Evolutionary conservation across 2,329 filamentous ascomycete species (phyloP), one percentile per base, ranked within the genome.

Genomic region (Neoascochyta sp.): DNA sequence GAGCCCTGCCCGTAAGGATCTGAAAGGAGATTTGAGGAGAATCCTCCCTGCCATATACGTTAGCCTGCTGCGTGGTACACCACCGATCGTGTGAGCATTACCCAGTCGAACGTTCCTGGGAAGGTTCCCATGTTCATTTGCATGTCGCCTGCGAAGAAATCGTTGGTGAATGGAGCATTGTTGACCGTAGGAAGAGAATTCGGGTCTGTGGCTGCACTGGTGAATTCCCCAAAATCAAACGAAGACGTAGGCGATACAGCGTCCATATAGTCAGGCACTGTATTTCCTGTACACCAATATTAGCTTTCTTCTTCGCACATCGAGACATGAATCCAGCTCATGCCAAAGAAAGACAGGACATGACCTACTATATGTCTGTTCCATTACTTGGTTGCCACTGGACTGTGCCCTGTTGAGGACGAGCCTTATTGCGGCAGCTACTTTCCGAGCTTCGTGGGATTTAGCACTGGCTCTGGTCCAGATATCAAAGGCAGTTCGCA

Each of bases 391-490:
- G 9, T 27, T 22, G 2, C 23, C 27, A 10, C 16, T 34, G 6
- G 36, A 27, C 6, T 29, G 31, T 15, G 39, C 45, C 39, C 54
- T 60, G 3, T 39, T 29, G 7, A 61, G 46, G 8, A 61, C 48
- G 20, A 57, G 15, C 13, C 36, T 49, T 10, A 57, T 44, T 3
- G 55, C 55, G 12, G 52, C 43, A 10, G 47, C 47, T 22, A 55
- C 54, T 28, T 47, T 60, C 6, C 39, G 37, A 5, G 55, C 57
- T 32, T 61, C 57, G 19, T 52, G 43, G n/a, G 57, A 61, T 14
- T 38, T 48, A 14, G 31, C 37, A 20, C 52, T 52, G 8, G 40
- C 42, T 13, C 43, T 43, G 4, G 29, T 26, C 57, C 57, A 61
- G 5, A 59, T 46, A 2, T 18, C 30, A 19, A 56, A 48, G 2